These are phyloP conservation scores for Lyophyllum decastes DNA, from an alignment of 768 basidiomycete species.

Conservation along the genomic window DNA sequence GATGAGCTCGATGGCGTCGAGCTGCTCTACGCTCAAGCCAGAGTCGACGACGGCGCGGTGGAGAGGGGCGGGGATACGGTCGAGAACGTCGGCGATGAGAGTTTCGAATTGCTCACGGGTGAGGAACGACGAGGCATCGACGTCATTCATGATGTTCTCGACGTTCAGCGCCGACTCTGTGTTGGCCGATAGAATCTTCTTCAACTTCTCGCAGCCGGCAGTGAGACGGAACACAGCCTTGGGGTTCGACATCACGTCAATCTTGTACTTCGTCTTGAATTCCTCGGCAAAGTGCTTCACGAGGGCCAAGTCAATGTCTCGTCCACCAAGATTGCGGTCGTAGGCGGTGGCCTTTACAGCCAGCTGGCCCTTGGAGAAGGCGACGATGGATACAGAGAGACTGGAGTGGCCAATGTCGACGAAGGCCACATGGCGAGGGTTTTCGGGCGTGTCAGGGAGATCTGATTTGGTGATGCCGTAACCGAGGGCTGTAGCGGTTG, in stretches of 20 bases:
- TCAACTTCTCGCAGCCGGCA: conserved; percentile 89
- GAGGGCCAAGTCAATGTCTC: conserved; percentile 93
- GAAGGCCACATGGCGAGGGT: conserved; percentile 86
- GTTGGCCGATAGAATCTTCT: conserved; percentile 97
- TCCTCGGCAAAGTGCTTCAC: conserved; percentile 86
- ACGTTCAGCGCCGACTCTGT: conserved; percentile 86
- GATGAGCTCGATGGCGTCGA: conserved; percentile 92
- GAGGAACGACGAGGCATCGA: conserved; percentile 88
- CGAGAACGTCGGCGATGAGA: conserved; percentile 75
- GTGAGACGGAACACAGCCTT: conserved; percentile 92
- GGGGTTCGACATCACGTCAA: conserved; percentile 88
- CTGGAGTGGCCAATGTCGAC: conserved; percentile 95
- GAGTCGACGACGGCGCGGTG: conserved; percentile 58
- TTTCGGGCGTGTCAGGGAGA: conserved; percentile 75
- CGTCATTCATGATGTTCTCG: conserved; percentile 94
- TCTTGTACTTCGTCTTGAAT: conserved; percentile 97
- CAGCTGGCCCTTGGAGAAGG: conserved; percentile 93
- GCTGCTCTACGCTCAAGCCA: conserved; percentile 74
- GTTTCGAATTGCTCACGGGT: conserved; percentile 80
- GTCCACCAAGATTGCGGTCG: conserved; percentile 92
- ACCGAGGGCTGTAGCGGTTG: conserved; percentile 92
- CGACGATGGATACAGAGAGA: conserved; percentile 84
- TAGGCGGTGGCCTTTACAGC: conserved; percentile 86
- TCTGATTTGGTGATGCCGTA: conserved; percentile 99
- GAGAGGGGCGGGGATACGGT: conserved; percentile 75